Percentiles rank a stretch among this genome's conserved stretches.
Conservation (phyloP, 768 basidiomycete species). For the Kwoniella newhampshirensis region DNA sequence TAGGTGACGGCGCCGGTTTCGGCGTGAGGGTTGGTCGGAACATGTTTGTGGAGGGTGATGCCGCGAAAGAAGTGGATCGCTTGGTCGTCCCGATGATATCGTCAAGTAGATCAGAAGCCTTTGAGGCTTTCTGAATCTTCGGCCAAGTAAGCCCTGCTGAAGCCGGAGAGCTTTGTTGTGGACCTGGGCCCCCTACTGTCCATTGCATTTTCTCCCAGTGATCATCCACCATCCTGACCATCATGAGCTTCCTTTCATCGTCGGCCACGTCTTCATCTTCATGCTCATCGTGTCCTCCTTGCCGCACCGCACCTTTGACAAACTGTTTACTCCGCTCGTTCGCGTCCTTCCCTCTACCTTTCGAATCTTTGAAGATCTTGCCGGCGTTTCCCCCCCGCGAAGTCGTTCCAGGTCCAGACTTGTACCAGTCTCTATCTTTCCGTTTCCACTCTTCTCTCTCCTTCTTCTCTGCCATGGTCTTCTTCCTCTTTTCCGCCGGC, state of each 20-base stretch:
- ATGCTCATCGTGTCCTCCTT: not conserved
- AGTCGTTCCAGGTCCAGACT: too few relatives aligned
- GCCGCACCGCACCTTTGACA: slow-evolving; percentile 9
- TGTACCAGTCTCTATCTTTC: not conserved
- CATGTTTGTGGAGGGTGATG: not conserved
- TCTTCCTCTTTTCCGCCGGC: slow-evolving; percentile 56
- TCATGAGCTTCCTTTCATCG: slow-evolving; percentile 31
- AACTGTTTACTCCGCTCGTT: slow-evolving; percentile 22
- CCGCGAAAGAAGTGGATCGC: not conserved
- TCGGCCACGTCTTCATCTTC: slow-evolving; percentile 2
- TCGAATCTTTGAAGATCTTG: slow-evolving; percentile 6
- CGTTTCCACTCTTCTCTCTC: slow-evolving; percentile 23
- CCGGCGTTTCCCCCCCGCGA: not conserved
- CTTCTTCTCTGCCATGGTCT: slow-evolving; percentile 52
- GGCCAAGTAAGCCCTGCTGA: not conserved
- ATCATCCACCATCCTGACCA: slow-evolving; percentile 39
- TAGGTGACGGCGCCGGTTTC: not conserved
- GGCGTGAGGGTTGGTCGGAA: not conserved
- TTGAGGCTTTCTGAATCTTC: not conserved
- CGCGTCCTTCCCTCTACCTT: slow-evolving; percentile 3
- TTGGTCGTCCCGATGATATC: slow-evolving; percentile 10
- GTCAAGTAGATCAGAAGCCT: slow-evolving; percentile 8
- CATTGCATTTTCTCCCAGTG: slow-evolving; percentile 36
- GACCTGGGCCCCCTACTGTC: slow-evolving; percentile 4
- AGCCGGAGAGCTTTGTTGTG: not conserved